A percentile compares a stretch with the other conserved stretches of the same genome.
These are phyloP conservation scores for Wickerhamomyces rabaulensis DNA, from an alignment of 805 yeast genomes.

Conservation along the genomic window DNA sequence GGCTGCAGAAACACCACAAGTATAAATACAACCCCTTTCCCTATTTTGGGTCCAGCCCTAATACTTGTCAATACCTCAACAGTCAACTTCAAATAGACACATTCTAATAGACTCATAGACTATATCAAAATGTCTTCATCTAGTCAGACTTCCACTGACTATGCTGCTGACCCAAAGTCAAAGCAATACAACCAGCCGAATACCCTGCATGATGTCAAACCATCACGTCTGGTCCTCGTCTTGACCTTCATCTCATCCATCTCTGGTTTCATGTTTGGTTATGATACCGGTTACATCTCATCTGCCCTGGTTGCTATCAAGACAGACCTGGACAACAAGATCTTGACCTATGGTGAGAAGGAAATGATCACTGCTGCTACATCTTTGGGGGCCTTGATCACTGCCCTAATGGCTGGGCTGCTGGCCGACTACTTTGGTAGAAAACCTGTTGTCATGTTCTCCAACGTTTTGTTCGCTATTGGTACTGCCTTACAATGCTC, in stretches of 20 bases:
- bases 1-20: too few species aligned
- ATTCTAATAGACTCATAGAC: too few species aligned
- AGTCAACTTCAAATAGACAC: too few species aligned
- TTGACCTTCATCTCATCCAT: slow-evolving; percentile 77
- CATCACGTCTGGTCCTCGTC: slow-evolving; percentile 59
- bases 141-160: too few species aligned
- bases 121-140: too few species aligned
- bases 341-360: slow-evolving; percentile 70
- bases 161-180: too few species aligned
- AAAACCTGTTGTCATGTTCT: slow-evolving; percentile 75
- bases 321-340: slow-evolving; percentile 57
- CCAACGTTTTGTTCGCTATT: slow-evolving; percentile 73
- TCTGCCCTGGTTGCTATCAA: slow-evolving; percentile 87
- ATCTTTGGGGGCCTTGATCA: slow-evolving; percentile 84
- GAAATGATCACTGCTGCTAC: slow-evolving; percentile 93
- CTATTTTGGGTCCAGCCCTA: too few species aligned
- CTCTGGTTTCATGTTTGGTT: slow-evolving; percentile 96
- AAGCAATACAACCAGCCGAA: too few species aligned
- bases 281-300: slow-evolving; percentile 95
- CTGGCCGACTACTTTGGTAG: slow-evolving; percentile 83
- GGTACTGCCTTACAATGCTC: slow-evolving; percentile 86
- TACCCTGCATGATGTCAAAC: too few species aligned
- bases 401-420: slow-evolving; percentile 74
- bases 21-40: too few species aligned
- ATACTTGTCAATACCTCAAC: too few species aligned